These are phyloP conservation scores for Vigna reflexopilosa DNA, from an alignment of 306 rosid genomes.

Conservation along the genomic window DNA sequence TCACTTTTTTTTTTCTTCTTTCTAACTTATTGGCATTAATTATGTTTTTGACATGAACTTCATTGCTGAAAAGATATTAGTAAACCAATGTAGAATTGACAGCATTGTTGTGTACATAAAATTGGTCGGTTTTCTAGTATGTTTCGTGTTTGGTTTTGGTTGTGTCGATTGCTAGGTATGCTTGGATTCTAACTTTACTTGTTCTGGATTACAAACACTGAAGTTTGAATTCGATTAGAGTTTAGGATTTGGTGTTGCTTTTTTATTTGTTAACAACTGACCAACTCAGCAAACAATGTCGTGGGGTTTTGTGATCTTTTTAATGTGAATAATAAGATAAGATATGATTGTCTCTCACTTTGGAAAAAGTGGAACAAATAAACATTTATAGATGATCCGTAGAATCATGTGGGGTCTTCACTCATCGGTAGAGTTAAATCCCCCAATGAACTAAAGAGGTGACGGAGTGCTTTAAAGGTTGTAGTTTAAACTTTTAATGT, in stretches of 20 bases:
- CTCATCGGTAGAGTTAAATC: background rate
- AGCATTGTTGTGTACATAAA: conserved; percentile 43
- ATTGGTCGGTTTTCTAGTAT: conserved; percentile 38
- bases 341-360: background rate
- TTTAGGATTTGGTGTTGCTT: background rate
- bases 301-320: background rate
- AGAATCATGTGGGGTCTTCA: background rate
- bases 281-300: background rate
- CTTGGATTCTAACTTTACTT: conserved; percentile 26
- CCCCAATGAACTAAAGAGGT: background rate
- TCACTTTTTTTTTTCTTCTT: background rate
- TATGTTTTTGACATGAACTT: conserved; percentile 32
- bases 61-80: conserved; percentile 27
- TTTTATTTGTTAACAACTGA: background rate
- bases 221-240: background rate
- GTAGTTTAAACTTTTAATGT: background rate
- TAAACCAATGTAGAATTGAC: conserved; percentile 33
- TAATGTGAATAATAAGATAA: background rate
- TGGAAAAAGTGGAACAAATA: conserved; percentile 21
- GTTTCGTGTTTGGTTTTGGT: conserved; percentile 23
- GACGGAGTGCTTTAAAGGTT: background rate
- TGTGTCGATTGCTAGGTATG: conserved; percentile 3
- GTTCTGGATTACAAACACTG: background rate
- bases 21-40: conserved; percentile 8
- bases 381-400: background rate